Percentiles rank a stretch among this genome's conserved stretches.
phyloP scores from a whole-genome alignment of 176 grass and related monocot species.

The Carex scoparia region DNA sequence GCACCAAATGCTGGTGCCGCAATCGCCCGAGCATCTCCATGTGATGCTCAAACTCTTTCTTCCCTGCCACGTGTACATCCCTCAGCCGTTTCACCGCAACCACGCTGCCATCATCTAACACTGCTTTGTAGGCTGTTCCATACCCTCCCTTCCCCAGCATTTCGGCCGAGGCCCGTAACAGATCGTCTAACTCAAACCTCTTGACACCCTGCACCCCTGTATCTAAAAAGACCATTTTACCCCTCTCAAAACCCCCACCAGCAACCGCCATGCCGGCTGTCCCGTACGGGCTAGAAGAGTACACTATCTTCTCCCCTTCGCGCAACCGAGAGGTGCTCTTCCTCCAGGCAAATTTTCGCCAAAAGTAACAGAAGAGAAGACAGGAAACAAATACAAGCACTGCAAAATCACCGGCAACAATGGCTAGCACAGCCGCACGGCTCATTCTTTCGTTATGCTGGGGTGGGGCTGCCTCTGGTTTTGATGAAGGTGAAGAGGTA shows the following conservation, averaged over 20 bases:
- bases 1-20: conserved; percentile 69
- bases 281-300: conserved; percentile 90
- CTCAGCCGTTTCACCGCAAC: conserved; percentile 86
- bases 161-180: conserved; percentile 89
- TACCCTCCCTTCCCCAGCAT: conserved; percentile 92
- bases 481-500: conserved; percentile 41
- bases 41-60: conserved; percentile 88
- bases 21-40: conserved; percentile 64
- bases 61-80: conserved; percentile 43
- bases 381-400: conserved; percentile 72
- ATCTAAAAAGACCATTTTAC: conserved; percentile 81
- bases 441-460: conserved; percentile 48
- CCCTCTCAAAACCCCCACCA: conserved; percentile 44
- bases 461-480: conserved; percentile 28
- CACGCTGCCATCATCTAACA: conserved; percentile 77
- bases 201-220: conserved; percentile 18
- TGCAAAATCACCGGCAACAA: conserved; percentile 73
- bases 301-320: conserved; percentile 96
- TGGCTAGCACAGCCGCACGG: conserved; percentile 52
- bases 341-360: conserved; percentile 63
- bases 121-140: conserved; percentile 82
- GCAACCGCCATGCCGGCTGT: conserved; percentile 20
- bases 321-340: conserved; percentile 39
- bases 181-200: conserved; percentile 85
- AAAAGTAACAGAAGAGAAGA: conserved; percentile 93